phyloP scores from a whole-genome alignment of 2,329 filamentous ascomycete genomes.

The Penicillium expansum region DNA sequence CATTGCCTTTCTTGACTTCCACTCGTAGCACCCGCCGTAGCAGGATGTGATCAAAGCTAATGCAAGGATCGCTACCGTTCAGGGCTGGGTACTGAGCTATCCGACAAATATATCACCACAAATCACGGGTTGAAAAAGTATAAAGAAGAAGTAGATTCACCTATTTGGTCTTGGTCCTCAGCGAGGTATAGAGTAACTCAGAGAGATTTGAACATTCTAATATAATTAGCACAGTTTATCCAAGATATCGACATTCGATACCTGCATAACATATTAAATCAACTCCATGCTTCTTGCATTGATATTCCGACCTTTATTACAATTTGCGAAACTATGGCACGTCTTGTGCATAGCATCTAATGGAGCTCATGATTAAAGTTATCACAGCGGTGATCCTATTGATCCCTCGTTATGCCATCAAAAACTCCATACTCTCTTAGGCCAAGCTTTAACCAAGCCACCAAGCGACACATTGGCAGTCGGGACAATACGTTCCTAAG shows the following conservation, averaged over 20 bases:
- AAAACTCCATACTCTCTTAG: neutral
- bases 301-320: neutral
- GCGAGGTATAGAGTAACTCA: neutral
- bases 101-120: neutral
- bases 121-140: neutral
- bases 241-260: neutral
- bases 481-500: neutral
- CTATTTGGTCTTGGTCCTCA: neutral
- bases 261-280: neutral
- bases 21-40: conserved; percentile 35
- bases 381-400: neutral
- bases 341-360: neutral
- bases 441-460: conserved; percentile 13
- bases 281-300: neutral
- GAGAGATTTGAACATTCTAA: neutral
- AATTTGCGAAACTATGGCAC: neutral
- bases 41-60: conserved; percentile 33
- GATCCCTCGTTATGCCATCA: neutral
- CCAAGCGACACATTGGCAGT: neutral
- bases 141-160: neutral
- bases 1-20: conserved; percentile 32
- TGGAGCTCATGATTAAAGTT: neutral
- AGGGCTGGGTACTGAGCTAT: neutral
- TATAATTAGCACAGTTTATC: neutral
- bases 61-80: conserved; percentile 21